phyloP scores from a whole-genome alignment of 306 rosid species.

The Leucaena leucocephala region DNA sequence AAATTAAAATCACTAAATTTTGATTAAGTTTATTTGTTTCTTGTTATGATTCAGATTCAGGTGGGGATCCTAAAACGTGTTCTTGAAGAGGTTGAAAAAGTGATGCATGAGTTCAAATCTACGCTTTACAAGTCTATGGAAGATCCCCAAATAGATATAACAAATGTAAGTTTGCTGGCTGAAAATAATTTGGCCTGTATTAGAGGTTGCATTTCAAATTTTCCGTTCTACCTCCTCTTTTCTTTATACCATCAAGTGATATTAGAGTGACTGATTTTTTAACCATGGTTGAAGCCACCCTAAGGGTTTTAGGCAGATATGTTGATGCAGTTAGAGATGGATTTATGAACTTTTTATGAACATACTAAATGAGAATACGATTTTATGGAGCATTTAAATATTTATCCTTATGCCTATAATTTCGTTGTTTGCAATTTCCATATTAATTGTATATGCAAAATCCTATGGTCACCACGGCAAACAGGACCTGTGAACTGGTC shows the following conservation, averaged over 20 bases:
- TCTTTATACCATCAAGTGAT: not conserved
- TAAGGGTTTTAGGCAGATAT: conserved; percentile 1
- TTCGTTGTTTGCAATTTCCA: conserved; percentile 24
- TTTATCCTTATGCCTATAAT: conserved; percentile 7
- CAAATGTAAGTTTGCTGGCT: conserved; percentile 66
- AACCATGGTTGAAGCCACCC: not conserved
- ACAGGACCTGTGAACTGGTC: not conserved
- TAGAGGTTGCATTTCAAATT: conserved; percentile 21
- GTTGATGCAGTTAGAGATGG: not conserved
- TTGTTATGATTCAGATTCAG: conserved; percentile 52
- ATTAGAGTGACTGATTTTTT: not conserved
- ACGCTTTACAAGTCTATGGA: conserved; percentile 95
- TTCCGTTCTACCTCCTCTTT: not conserved
- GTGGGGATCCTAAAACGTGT: conserved; percentile 97
- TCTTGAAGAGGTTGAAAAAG: conserved; percentile 99
- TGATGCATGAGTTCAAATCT: conserved; percentile 94
- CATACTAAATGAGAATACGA: not conserved
- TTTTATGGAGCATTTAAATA: conserved; percentile 15
- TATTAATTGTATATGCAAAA: conserved; percentile 15
- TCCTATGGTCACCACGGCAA: conserved; percentile 10
- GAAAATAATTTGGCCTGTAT: conserved; percentile 28
- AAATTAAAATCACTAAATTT: not conserved
- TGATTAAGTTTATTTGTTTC: conserved; percentile 22
- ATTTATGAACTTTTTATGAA: conserved; percentile 18
- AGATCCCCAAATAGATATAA: conserved; percentile 86